A percentile compares a stretch with the other conserved stretches of the same genome.
phyloP scores from a whole-genome alignment of 768 basidiomycete species.

The Suillus discolor region DNA sequence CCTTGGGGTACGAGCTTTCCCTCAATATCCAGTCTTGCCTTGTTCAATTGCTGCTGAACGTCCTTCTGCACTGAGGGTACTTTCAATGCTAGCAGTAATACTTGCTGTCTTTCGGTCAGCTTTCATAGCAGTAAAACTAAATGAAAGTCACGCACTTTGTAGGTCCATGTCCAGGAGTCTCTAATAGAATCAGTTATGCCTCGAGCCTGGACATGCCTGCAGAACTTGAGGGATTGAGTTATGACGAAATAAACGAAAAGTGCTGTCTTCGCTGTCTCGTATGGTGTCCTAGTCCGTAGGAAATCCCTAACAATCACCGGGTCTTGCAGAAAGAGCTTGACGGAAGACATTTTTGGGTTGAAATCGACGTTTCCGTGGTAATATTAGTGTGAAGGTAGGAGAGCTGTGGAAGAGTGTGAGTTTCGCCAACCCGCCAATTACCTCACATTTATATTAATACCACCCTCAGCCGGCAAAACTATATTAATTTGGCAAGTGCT shows the following conservation, averaged over 20 bases:
- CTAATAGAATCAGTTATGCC: slow-evolving; percentile 32
- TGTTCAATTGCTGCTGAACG: slow-evolving; percentile 62
- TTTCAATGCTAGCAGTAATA: slow-evolving; percentile 58
- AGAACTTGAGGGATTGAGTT: slow-evolving; percentile 27
- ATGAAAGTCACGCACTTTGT: slow-evolving; percentile 22
- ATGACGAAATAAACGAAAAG: slow-evolving; percentile 37
- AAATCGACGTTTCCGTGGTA: slow-evolving; percentile 9
- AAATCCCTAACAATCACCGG: slow-evolving; percentile 17
- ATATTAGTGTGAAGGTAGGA: background rate
- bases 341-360: slow-evolving; percentile 5
- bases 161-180: slow-evolving; percentile 31
- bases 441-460: background rate
- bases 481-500: background rate
- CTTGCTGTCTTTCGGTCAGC: slow-evolving; percentile 39
- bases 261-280: slow-evolving; percentile 34
- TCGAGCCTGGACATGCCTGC: slow-evolving; percentile 40
- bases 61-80: slow-evolving; percentile 62
- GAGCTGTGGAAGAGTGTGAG: background rate
- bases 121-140: background rate
- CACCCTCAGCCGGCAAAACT: background rate
- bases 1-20: slow-evolving; percentile 67
- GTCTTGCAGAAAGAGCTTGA: slow-evolving; percentile 10
- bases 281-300: slow-evolving; percentile 19
- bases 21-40: slow-evolving; percentile 68
- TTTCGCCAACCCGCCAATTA: background rate